Evolutionary conservation across 352 stramenopile genomes (phyloP).

Genomic region (Globisporangium heterothallicum): DNA sequence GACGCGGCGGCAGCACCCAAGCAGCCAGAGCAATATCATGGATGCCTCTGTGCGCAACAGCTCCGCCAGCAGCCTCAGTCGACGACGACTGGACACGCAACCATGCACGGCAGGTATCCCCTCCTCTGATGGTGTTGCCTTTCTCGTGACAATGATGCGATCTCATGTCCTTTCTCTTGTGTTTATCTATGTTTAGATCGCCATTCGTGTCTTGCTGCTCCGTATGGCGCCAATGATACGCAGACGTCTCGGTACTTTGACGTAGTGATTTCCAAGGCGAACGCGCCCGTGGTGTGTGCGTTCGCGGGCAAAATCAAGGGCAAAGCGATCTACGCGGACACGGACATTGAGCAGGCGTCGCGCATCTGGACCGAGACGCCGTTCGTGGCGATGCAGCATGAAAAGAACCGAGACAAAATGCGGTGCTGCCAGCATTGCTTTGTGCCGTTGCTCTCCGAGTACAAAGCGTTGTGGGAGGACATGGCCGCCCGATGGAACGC

Average conservation of each 20-base stretch:
- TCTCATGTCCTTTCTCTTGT: too few relatives aligned
- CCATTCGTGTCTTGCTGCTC: conserved; percentile 46
- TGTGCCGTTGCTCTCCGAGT: conserved; percentile 47
- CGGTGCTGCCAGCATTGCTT: conserved; percentile 72
- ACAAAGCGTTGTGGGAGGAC: conserved; percentile 37
- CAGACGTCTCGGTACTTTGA: conserved; percentile 55
- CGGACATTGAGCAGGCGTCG: conserved; percentile 33
- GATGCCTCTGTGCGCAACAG: too few relatives aligned
- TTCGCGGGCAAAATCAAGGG: conserved; percentile 56
- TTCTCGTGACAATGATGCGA: too few relatives aligned
- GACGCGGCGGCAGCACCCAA: not conserved
- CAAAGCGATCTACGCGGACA: conserved; percentile 66
- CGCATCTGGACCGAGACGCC: conserved; percentile 67
- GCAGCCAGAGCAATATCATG: not conserved
- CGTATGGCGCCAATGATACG: conserved; percentile 43
- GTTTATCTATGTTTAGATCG: conserved; percentile 10
- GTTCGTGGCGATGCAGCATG: conserved; percentile 72
- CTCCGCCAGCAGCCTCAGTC: not conserved
- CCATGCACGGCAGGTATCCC: not conserved
- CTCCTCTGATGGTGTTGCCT: not conserved
- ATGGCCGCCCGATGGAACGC: conserved; percentile 30
- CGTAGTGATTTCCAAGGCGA: conserved; percentile 52
- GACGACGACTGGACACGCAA: not conserved
- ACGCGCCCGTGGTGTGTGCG: conserved; percentile 54
- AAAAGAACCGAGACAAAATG: conserved; percentile 30